Evolutionary conservation across 2,329 filamentous ascomycete genomes (phyloP).

Genomic region (Epichloe scottii): DNA sequence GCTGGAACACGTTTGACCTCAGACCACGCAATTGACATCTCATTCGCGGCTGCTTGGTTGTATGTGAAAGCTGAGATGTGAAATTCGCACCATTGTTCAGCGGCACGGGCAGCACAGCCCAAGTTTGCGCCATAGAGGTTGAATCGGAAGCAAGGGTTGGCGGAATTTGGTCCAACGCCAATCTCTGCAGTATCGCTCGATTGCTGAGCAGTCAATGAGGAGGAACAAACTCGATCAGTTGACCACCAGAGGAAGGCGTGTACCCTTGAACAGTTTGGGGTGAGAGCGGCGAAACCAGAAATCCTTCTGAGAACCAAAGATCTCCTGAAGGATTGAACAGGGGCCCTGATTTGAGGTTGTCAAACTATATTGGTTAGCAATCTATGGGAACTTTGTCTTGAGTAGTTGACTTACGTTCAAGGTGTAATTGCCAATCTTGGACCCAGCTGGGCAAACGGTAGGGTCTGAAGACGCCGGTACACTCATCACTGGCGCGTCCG

Average conservation of each 20-base stretch:
- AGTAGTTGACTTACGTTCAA: slow-evolving; percentile 21
- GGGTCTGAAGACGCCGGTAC: slow-evolving; percentile 7
- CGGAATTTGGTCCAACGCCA: slow-evolving; percentile 25
- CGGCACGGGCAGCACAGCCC: slow-evolving; percentile 24
- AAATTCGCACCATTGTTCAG: slow-evolving; percentile 28
- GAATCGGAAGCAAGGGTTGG: slow-evolving; percentile 26
- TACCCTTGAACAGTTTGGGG: slow-evolving; percentile 20
- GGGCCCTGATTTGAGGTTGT: slow-evolving; percentile 22
- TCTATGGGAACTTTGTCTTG: neutral
- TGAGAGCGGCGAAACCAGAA: slow-evolving; percentile 24
- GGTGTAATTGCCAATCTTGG: slow-evolving; percentile 25
- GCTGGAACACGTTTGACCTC: slow-evolving; percentile 26
- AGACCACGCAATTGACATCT: slow-evolving; percentile 27
- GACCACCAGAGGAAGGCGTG: slow-evolving; percentile 25
- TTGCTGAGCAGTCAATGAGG: slow-evolving; percentile 17
- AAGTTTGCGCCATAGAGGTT: slow-evolving; percentile 26
- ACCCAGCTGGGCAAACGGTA: slow-evolving; percentile 16
- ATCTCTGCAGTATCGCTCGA: slow-evolving; percentile 25
- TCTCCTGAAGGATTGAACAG: slow-evolving; percentile 28
- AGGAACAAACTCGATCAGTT: slow-evolving; percentile 28
- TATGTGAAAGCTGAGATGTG: slow-evolving; percentile 29
- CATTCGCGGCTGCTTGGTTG: slow-evolving; percentile 18
- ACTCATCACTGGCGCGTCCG: neutral
- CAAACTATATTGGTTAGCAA: slow-evolving; percentile 21
- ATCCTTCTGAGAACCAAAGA: slow-evolving; percentile 30